Evolutionary conservation across 495 filamentous ascomycete species (phyloP), one percentile per base, ranked within the genome.

Genomic region (Usnea hakonensis): DNA sequence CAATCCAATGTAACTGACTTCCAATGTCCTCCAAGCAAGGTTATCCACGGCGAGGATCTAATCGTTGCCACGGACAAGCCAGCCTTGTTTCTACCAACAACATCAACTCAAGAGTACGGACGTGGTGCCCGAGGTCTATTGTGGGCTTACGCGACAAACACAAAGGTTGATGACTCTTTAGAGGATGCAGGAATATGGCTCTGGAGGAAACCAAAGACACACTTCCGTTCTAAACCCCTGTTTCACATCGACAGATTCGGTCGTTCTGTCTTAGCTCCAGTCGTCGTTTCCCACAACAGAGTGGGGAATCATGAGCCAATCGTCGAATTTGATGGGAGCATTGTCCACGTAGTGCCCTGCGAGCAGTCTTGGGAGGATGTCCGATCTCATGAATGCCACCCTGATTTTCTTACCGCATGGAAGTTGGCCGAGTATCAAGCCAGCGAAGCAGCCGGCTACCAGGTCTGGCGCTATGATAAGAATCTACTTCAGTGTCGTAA

Each of bases 401-500:
- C 67, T 7, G 67, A 69, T 48, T 66, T 58, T 38, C 64, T 65
- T 32, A 26, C 37, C 5, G 33, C 37, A 14, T 35, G 30, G 17
- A 64, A 43, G 50, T 55, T 69, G 36, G 57, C 55, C n/a, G 67
- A 62, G 53, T 69, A 69, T 38, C 67, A 69, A 30, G 61, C 67
- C 16, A 23, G 43, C 33, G 67, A 69, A 46, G 57, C 44, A 32
- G 57, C 52, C 14, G 67, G 67, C 26, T 59, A 57, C 26, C 9
- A 10, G 23, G n/a, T 69, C 13, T 67, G 57, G 58, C 67, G 67
- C 19, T 61, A 69, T 38, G 65, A 67, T 38, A 62, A 61, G 46
- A 38, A 61, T 6, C 26, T 48, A 14, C 54, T 64, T 5, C 11
- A 57, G 5, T 81, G 78, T 54, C 64, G 67, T 8, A 65, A 57